Base-by-base conservation (phyloP, 768 basidiomycete species). In the Trametes maxima region DNA sequence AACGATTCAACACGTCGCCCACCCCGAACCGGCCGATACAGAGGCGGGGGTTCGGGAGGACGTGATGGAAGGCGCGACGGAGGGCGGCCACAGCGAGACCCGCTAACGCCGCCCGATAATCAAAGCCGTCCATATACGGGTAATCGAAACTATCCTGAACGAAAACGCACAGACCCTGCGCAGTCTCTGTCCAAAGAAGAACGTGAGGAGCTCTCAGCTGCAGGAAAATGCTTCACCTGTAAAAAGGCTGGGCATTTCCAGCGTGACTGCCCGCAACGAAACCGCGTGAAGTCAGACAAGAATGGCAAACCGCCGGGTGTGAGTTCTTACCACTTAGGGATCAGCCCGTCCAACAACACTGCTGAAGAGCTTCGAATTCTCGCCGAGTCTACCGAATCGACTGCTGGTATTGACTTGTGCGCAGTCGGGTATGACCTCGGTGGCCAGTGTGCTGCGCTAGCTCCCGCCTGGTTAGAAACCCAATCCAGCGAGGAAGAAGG, bases 171-270 rank as follows among this genome's bases (percentile, higher is more conserved):
- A n/a, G n/a, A n/a, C n/a, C n/a, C n/a, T n/a, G n/a, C 44, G 4
- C 24, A 22, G 25, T 16, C 33, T 14, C 39, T 48, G 6, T 39
- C 45, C 3, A 25, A 48, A 3, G 16, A 40, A n/a, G 54, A 61
- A 17, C n/a, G 24, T 14, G 39, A 39, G 17, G 55, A 52, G 11
- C 53, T 60, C 1, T 3, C 36, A 33, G 48, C 44, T 5, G 50
- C 35, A 6, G 56, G 49, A 5, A 49, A 44, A 16, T 56, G 60
- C 21, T 57, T 51, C 54, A 8, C 16, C 14, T 62, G 54, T 17
- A 42, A 56, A 12, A 28, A 57, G 21, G 19, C 46, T 5, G 54
- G 60, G 6, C 60, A 62, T 22, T 59, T 54, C 33, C 25, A 22
- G 14, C 57, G 57, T 10, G 45, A 59, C 21, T 59, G 57, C 19